A percentile compares a stretch with the other conserved stretches of the same genome.
Evolutionary conservation across 2,329 filamentous ascomycete species (phyloP).

Genomic region (Hortaea sp.): DNA sequence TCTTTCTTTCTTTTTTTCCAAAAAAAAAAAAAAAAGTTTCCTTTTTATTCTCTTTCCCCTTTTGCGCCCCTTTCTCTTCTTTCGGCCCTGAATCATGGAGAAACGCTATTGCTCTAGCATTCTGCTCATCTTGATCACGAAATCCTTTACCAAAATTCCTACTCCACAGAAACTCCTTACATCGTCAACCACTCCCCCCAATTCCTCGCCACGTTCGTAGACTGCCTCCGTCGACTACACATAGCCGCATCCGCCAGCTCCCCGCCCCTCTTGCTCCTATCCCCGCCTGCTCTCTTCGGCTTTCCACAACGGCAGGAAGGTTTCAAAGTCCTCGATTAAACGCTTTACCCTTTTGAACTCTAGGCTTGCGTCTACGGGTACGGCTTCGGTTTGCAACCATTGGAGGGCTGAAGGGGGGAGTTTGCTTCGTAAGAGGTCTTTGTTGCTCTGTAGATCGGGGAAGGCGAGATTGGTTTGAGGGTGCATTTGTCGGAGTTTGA

Average conservation of each 20-base stretch:
- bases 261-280: conserved; percentile 3
- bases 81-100: too few species aligned
- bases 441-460: too few species aligned
- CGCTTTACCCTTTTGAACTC: conserved; percentile 10
- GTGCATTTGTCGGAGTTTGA: too few species aligned
- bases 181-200: conserved; percentile 2
- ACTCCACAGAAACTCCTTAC: background rate
- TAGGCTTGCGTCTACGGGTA: conserved; percentile 5
- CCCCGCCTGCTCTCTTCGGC: conserved; percentile 11
- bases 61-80: too few species aligned
- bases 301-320: conserved; percentile 11
- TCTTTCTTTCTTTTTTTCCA: too few species aligned
- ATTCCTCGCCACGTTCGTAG: conserved; percentile 5
- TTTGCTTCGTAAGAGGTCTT: too few species aligned
- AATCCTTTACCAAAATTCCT: background rate
- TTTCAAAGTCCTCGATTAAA: conserved; percentile 15
- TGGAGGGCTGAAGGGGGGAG: conserved; percentile 1
- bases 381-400: conserved; percentile 10
- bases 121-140: too few species aligned
- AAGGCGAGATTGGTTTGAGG: too few species aligned
- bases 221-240: conserved; percentile 11
- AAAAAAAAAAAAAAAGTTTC: too few species aligned
- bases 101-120: too few species aligned
- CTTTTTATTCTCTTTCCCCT: too few species aligned
- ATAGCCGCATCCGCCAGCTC: conserved; percentile 14